phyloP scores from a whole-genome alignment of 306 rosid genomes.

The Mimosa bimucronata region DNA sequence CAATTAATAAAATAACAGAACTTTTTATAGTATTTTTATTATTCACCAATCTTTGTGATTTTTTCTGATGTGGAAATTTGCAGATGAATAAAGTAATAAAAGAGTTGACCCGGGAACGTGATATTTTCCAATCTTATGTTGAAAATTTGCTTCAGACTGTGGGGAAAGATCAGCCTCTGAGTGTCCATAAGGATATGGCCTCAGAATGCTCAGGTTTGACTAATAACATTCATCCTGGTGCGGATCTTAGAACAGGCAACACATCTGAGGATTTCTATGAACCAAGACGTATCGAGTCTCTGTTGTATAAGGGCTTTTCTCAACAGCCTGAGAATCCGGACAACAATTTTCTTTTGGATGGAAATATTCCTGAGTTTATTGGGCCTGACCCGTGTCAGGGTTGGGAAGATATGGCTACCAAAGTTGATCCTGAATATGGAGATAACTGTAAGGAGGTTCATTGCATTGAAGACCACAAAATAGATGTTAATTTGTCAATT shows the following conservation, averaged over 20 bases:
- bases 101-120: slow-evolving; percentile 73
- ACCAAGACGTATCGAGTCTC: slow-evolving; percentile 31
- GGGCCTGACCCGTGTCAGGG: slow-evolving; percentile 62
- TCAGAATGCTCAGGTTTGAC: slow-evolving; percentile 41
- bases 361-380: slow-evolving; percentile 50
- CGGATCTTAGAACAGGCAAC: slow-evolving; percentile 15
- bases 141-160: slow-evolving; percentile 54
- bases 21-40: not conserved
- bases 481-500: slow-evolving; percentile 27
- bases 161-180: slow-evolving; percentile 45
- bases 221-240: slow-evolving; percentile 18
- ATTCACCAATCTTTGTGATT: slow-evolving; percentile 15
- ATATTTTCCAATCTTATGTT: slow-evolving; percentile 67
- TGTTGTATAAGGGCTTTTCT: slow-evolving; percentile 39
- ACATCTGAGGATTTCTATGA: slow-evolving; percentile 31
- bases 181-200: slow-evolving; percentile 37
- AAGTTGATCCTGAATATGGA: slow-evolving; percentile 39
- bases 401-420: slow-evolving; percentile 65
- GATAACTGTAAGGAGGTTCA: slow-evolving; percentile 58
- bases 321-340: slow-evolving; percentile 51
- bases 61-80: slow-evolving; percentile 33
- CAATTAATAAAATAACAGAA: slow-evolving; percentile 5
- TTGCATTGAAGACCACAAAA: slow-evolving; percentile 48
- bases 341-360: slow-evolving; percentile 62
- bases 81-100: slow-evolving; percentile 80